Evolutionary conservation across 805 yeast genomes (phyloP), one percentile per base, ranked within the genome.

Genomic region (Yarrowia yakushimensis): DNA sequence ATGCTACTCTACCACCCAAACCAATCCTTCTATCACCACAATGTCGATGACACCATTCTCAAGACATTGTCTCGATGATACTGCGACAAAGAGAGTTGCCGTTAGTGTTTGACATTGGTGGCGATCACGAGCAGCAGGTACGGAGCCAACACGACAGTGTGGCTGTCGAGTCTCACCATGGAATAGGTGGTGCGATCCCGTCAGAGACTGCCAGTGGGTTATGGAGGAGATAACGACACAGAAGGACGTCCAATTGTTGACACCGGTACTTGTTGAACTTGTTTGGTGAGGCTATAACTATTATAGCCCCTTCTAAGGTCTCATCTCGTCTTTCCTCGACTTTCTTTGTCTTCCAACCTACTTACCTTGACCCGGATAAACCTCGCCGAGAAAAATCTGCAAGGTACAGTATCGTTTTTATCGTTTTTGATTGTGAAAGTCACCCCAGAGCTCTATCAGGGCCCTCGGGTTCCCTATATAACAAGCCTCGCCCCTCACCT

Each of bases 31-130:
- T 8, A 25, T n/a, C n/a, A n/a, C n/a, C n/a, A n/a, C n/a, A n/a
- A n/a, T n/a, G n/a, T n/a, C n/a, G n/a, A n/a, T n/a, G n/a, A n/a
- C n/a, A n/a, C n/a, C n/a, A n/a, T n/a, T n/a, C n/a, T n/a, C n/a
- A n/a, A n/a, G n/a, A n/a, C n/a, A n/a, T n/a, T n/a, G n/a, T 25
- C n/a, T 11, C 20, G 22, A n/a, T 27, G 48, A 43, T 45, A 45
- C 28, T 17, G 36, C 30, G 36, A 45, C 52, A 45, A 45, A 45
- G 52, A 18, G 34, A 36, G 52, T 25, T 30, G 20, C 18, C 27
- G 52, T 43, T 43, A 43, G 48, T n/a, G 48, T 45, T 45, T 45
- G 52, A 45, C 28, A 45, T 45, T 45, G 52, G 36, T 20, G 52
- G 8, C 52, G 52, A 45, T 45, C 52, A 4, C 52, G 52, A 45